Evolutionary conservation across 2,329 filamentous ascomycete species (phyloP).

Genomic region (Aureobasidium namibiae): DNA sequence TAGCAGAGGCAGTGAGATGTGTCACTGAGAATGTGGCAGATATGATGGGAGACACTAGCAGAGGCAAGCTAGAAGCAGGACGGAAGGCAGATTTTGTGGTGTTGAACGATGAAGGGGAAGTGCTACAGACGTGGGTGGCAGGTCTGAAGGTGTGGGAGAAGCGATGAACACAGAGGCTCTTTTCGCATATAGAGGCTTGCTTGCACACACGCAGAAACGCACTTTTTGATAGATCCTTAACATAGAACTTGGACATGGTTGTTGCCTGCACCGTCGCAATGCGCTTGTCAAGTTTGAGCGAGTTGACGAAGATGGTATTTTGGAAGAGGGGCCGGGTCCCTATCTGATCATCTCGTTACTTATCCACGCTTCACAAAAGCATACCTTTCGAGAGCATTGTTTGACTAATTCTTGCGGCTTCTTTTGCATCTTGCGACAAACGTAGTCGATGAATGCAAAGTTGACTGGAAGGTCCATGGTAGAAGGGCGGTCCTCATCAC

Average conservation of each 20-base stretch:
- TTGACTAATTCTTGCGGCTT: background rate
- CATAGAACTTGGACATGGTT: background rate
- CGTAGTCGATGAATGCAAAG: background rate
- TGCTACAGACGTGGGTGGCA: conserved; percentile 45
- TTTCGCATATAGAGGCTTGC: background rate
- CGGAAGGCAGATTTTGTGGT: conserved; percentile 43
- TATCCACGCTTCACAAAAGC: too few relatives aligned
- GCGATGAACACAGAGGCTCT: background rate
- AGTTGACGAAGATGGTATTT: background rate
- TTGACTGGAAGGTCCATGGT: background rate
- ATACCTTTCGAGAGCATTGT: background rate
- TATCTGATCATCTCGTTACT: too few relatives aligned
- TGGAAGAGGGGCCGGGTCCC: background rate
- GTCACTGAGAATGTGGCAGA: conserved; percentile 44
- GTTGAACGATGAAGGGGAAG: conserved; percentile 36
- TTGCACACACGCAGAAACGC: background rate
- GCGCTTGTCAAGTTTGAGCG: background rate
- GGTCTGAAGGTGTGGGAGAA: conserved; percentile 40
- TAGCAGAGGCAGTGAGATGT: conserved; percentile 41
- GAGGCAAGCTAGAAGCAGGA: conserved; percentile 38
- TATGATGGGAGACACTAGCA: conserved; percentile 40
- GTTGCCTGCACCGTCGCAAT: background rate
- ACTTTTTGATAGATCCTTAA: background rate
- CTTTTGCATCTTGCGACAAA: background rate
- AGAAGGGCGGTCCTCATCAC: background rate